phyloP scores from a whole-genome alignment of 1,139 yeast species.

The Yamadazyma buinensis region DNA sequence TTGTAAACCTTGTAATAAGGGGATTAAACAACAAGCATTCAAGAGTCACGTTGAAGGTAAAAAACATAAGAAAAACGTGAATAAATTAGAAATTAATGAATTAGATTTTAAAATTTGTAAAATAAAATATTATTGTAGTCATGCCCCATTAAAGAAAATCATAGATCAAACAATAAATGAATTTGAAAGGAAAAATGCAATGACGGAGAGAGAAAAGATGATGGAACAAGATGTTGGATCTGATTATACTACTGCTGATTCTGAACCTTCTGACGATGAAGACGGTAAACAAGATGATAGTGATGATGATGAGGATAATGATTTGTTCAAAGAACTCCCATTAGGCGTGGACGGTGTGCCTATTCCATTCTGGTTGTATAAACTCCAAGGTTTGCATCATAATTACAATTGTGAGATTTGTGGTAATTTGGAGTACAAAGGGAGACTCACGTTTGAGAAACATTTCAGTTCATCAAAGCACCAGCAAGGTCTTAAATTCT shows the following conservation, averaged over 20 bases:
- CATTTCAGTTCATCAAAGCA: constrained; percentile 76
- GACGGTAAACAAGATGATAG: constrained; percentile 16
- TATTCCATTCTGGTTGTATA: constrained; percentile 90
- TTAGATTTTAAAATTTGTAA: constrained; percentile 25
- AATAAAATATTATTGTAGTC: constrained; percentile 28
- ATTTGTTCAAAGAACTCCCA: constrained; percentile 53
- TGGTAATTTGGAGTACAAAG: constrained; percentile 71
- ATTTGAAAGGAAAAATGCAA: constrained; percentile 60
- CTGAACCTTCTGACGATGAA: constrained; percentile 26
- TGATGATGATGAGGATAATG: constrained; percentile 18
- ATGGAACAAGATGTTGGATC: constrained; percentile 40
- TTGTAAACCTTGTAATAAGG: constrained; percentile 64
- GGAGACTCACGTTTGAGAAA: constrained; percentile 64
- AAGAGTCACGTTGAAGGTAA: constrained; percentile 71
- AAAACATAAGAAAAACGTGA: constrained; percentile 59
- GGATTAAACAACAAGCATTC: constrained; percentile 64
- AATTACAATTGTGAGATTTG: constrained; percentile 83
- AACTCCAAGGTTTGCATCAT: constrained; percentile 78
- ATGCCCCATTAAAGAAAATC: constrained; percentile 25
- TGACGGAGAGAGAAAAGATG: constrained; percentile 71
- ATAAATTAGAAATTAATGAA: constrained; percentile 2
- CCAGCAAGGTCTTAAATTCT: constrained; percentile 64
- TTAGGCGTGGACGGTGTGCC: constrained; percentile 88
- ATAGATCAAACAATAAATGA: constrained; percentile 54
- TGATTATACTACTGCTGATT: constrained; percentile 32